These are phyloP conservation scores for Solanum ossicruentum DNA, from an alignment of 257 asterid genomes.

Conservation along the genomic window DNA sequence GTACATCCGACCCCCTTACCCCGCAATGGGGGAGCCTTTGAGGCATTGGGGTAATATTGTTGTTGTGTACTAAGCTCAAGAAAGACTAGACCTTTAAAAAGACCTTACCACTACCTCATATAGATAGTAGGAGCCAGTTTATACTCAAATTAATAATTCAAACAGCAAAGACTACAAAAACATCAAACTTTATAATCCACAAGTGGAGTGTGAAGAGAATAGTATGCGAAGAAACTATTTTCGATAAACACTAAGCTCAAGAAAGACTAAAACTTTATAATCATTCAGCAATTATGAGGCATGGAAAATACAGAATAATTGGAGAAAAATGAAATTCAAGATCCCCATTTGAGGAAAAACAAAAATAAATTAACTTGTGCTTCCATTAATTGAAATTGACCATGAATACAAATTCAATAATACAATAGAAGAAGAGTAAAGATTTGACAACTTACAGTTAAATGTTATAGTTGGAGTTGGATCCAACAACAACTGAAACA, in stretches of 20 bases:
- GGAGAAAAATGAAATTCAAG: neutral
- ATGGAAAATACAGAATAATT: neutral
- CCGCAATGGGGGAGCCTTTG: too few relatives aligned
- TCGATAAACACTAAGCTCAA: neutral
- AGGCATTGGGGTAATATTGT: too few relatives aligned
- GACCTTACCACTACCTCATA: too few relatives aligned
- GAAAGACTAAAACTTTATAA: neutral
- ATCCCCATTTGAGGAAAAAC: neutral
- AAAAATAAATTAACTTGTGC: neutral
- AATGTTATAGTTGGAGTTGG: neutral
- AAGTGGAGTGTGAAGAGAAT: neutral
- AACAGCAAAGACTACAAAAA: neutral
- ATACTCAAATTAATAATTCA: neutral
- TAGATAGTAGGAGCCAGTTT: too few relatives aligned
- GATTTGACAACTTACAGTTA: neutral
- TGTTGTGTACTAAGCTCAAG: too few relatives aligned
- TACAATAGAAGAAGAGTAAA: neutral
- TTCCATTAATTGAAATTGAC: neutral
- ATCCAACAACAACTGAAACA: neutral
- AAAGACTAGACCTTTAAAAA: too few relatives aligned
- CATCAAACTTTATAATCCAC: neutral
- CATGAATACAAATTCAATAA: neutral
- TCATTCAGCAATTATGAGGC: neutral
- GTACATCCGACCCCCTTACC: too few relatives aligned
- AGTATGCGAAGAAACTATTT: too few relatives aligned